Percentiles rank a stretch among this genome's conserved stretches.
phyloP scores from a whole-genome alignment of 148 eudicot species.

The Fagopyrum homotropicum region DNA sequence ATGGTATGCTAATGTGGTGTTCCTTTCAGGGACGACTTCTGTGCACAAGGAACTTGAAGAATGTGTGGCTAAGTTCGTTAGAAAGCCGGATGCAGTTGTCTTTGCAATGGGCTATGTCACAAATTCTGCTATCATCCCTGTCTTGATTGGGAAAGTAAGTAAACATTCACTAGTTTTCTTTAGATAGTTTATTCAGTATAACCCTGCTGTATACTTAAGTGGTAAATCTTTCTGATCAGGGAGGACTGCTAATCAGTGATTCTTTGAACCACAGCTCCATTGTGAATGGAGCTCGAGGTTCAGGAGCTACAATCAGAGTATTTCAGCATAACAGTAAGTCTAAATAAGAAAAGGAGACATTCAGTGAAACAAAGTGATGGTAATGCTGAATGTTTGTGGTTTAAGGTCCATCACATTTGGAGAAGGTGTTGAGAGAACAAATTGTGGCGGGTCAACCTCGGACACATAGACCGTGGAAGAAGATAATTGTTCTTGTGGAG shows the following conservation, averaged over 20 bases:
- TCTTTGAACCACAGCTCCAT: slow-evolving; percentile 94
- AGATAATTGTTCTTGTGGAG: slow-evolving; percentile 87
- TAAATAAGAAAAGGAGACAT: too few species aligned
- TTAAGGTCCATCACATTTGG: slow-evolving; percentile 80
- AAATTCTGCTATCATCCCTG: slow-evolving; percentile 93
- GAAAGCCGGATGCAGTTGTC: slow-evolving; percentile 77
- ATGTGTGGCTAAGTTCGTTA: slow-evolving; percentile 79
- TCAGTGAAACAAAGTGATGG: neutral
- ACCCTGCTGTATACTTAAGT: neutral
- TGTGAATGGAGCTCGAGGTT: slow-evolving; percentile 96
- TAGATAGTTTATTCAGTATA: neutral
- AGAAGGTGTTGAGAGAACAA: slow-evolving; percentile 75
- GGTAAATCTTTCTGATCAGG: slow-evolving; percentile 37
- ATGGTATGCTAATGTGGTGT: slow-evolving; percentile 18
- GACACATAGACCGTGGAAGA: slow-evolving; percentile 98
- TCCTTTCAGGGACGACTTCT: slow-evolving; percentile 57
- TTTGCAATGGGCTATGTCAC: slow-evolving; percentile 94
- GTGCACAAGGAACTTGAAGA: slow-evolving; percentile 73
- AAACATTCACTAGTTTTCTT: neutral
- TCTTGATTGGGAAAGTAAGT: slow-evolving; percentile 71
- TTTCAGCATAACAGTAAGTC: slow-evolving; percentile 90
- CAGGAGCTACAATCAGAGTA: slow-evolving; percentile 75
- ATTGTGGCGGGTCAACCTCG: slow-evolving; percentile 96
- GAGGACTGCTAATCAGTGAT: slow-evolving; percentile 89
- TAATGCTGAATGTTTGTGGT: neutral